Conservation (phyloP, 129 eudicot species). For the Rutidosis leptorrhynchoides region DNA sequence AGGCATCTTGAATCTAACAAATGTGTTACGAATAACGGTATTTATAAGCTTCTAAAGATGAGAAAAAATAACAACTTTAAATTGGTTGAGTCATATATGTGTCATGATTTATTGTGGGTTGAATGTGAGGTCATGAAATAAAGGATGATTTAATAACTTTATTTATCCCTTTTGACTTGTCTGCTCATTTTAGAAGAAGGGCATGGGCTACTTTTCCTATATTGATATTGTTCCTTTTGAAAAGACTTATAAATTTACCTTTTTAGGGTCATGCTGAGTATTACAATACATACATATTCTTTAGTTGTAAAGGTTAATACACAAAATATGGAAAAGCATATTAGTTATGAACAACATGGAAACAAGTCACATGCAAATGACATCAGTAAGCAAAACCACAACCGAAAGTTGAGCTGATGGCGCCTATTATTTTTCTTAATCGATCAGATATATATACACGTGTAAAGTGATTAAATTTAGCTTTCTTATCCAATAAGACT, state of each 20-base stretch:
- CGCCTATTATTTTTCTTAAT: neutral
- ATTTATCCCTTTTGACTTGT: too few relatives aligned
- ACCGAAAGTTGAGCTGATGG: neutral
- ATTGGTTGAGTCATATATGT: too few relatives aligned
- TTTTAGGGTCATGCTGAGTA: neutral
- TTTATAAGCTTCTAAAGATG: too few relatives aligned
- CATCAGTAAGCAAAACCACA: neutral
- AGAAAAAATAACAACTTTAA: too few relatives aligned
- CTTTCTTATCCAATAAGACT: neutral
- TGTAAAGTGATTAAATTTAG: neutral
- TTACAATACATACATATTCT: neutral
- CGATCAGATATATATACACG: neutral
- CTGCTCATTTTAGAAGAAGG: neutral
- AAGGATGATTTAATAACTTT: too few relatives aligned
- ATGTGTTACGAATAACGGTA: too few relatives aligned
- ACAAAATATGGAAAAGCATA: neutral
- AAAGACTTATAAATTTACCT: neutral
- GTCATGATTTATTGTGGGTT: too few relatives aligned
- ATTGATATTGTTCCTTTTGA: neutral
- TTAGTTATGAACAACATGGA: neutral
- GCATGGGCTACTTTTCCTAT: neutral
- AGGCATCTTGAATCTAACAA: too few relatives aligned
- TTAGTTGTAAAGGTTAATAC: neutral
- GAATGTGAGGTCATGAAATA: too few relatives aligned
- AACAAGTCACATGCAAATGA: neutral